phyloP scores from a whole-genome alignment of 371 early-diverging fungal species.

The Rhizopus delemar region DNA sequence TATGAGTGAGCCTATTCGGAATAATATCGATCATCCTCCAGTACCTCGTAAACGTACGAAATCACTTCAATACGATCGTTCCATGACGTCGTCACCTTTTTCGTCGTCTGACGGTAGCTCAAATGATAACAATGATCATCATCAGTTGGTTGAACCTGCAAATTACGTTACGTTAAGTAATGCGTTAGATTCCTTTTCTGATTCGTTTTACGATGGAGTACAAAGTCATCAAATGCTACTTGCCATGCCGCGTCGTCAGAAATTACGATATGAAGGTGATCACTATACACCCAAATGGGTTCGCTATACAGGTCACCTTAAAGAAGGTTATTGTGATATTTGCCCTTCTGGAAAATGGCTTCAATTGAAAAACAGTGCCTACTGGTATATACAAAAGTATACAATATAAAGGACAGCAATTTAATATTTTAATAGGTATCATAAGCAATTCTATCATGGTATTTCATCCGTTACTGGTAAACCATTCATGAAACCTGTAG shows the following conservation, averaged over 20 bases:
- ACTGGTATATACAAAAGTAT: constrained; percentile 67
- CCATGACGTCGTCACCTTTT: background rate
- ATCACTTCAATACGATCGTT: background rate
- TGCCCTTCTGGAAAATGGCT: constrained; percentile 83
- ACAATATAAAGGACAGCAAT: constrained; percentile 39
- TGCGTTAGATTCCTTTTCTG: background rate
- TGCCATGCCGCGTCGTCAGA: constrained; percentile 55
- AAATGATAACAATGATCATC: background rate
- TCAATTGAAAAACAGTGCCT: constrained; percentile 87
- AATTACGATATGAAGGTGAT: constrained; percentile 68
- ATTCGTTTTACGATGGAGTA: background rate
- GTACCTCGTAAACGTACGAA: constrained; percentile 7
- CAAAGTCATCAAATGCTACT: constrained; percentile 11
- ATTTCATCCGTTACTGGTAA: constrained; percentile 83
- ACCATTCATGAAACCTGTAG: constrained; percentile 68
- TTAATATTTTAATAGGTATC: constrained; percentile 57
- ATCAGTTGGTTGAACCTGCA: background rate
- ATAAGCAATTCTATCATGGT: constrained; percentile 84
- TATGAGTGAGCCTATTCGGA: constrained; percentile 19
- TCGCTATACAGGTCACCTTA: constrained; percentile 66
- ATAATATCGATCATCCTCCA: background rate
- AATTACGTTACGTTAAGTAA: background rate
- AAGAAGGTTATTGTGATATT: constrained; percentile 83
- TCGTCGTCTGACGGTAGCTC: background rate
- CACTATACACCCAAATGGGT: constrained; percentile 85